Evolutionary conservation across 495 filamentous ascomycete genomes (phyloP).

Genomic region (Podospora appendiculata): DNA sequence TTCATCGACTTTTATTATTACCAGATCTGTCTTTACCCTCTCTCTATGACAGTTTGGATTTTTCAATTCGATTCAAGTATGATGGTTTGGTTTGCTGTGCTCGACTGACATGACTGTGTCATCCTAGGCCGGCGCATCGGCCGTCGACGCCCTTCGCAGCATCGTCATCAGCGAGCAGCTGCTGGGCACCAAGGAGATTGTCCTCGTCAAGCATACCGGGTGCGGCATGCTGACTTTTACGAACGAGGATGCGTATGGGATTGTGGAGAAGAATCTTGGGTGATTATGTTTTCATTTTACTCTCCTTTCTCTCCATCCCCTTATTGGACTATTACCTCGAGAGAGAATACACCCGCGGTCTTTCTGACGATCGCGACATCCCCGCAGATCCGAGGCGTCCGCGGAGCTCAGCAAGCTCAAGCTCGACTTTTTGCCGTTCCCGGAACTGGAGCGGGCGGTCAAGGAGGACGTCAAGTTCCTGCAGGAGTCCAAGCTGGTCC

Average conservation of each 20-base stretch:
- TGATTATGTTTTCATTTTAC: constrained; percentile 4
- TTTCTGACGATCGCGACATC: neutral
- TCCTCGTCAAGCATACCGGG: constrained; percentile 71
- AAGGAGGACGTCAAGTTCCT: constrained; percentile 58
- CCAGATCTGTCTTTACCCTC: neutral
- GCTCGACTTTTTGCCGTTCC: constrained; percentile 57
- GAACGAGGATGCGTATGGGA: constrained; percentile 51
- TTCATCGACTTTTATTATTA: neutral
- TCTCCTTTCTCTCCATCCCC: too few relatives aligned
- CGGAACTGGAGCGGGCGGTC: constrained; percentile 55
- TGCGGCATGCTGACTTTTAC: constrained; percentile 80
- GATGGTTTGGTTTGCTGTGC: too few relatives aligned
- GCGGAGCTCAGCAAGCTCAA: constrained; percentile 18
- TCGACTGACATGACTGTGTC: neutral
- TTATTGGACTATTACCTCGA: too few relatives aligned
- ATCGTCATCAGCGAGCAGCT: constrained; percentile 77
- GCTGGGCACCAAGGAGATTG: constrained; percentile 68
- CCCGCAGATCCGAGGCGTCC: constrained; percentile 10
- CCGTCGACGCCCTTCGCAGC: constrained; percentile 60
- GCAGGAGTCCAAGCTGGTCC: constrained; percentile 50
- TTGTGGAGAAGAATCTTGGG: constrained; percentile 52
- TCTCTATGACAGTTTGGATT: too few relatives aligned
- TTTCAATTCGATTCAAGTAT: too few relatives aligned
- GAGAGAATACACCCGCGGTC: too few relatives aligned
- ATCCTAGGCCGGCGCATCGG: constrained; percentile 50